A percentile compares a stretch with the other conserved stretches of the same genome.
These are phyloP conservation scores for Psidium friedrichsthalianum DNA, from an alignment of 345 rosid genomes.

Conservation along the genomic window DNA sequence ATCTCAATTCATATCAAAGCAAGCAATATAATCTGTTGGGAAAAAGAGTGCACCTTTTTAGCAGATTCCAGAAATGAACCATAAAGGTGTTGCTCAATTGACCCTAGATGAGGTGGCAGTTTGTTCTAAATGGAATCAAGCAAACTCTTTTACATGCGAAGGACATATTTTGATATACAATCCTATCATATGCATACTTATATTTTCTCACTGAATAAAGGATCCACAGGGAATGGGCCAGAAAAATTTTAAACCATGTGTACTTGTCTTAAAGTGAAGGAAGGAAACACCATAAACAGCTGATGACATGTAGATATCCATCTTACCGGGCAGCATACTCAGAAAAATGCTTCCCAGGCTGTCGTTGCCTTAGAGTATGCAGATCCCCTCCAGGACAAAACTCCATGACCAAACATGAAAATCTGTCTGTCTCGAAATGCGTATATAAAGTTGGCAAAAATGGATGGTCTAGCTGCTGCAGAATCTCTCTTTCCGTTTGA, in stretches of 20 bases:
- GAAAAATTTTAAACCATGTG: background rate
- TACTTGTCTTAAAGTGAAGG: background rate
- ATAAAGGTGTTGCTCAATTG: background rate
- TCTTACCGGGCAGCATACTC: slow-evolving; percentile 97
- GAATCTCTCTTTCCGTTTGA: slow-evolving; percentile 95
- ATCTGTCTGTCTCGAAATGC: slow-evolving; percentile 93
- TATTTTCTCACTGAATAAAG: background rate
- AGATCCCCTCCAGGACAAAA: slow-evolving; percentile 98
- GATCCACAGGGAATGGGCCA: background rate
- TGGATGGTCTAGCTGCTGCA: slow-evolving; percentile 94
- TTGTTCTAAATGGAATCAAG: background rate
- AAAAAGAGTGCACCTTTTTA: background rate
- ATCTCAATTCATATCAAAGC: background rate
- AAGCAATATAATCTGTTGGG: background rate
- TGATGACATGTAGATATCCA: background rate
- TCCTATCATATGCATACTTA: background rate
- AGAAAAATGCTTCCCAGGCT: slow-evolving; percentile 90
- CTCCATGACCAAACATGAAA: slow-evolving; percentile 96
- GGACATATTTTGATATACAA: background rate
- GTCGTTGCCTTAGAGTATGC: slow-evolving; percentile 87
- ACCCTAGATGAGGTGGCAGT: background rate
- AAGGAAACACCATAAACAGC: background rate
- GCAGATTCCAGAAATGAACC: background rate
- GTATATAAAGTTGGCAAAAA: slow-evolving; percentile 92
- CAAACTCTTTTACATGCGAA: background rate